Evolutionary conservation across 1,139 yeast species (phyloP).

Genomic region (Lodderomyces oxycetoniae): DNA sequence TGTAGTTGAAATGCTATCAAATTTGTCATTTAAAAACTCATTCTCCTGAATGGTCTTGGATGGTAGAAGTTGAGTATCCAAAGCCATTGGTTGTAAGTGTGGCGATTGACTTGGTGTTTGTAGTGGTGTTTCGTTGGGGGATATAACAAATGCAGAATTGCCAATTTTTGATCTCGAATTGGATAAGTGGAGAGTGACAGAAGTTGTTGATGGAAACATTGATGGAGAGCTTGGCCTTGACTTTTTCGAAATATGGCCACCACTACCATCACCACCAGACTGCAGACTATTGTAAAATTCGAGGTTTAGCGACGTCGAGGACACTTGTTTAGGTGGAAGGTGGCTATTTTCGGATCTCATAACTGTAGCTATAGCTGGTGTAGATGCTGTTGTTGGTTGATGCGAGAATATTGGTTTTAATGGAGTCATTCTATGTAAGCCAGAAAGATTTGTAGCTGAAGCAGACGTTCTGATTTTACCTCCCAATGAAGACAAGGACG

Average conservation of each 20-base stretch:
- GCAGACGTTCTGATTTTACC: slow-evolving; percentile 18
- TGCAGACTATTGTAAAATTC: slow-evolving; percentile 22
- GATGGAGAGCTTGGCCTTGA: slow-evolving; percentile 42
- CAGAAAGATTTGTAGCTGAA: slow-evolving; percentile 20
- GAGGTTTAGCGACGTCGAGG: slow-evolving; percentile 24
- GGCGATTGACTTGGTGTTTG: slow-evolving; percentile 45
- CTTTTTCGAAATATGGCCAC: slow-evolving; percentile 23
- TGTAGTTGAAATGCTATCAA: slow-evolving; percentile 33
- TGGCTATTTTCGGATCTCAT: slow-evolving; percentile 4
- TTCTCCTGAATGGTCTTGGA: slow-evolving; percentile 15
- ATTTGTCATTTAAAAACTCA: slow-evolving; percentile 15
- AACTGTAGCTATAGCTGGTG: slow-evolving; percentile 7
- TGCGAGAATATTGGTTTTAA: slow-evolving; percentile 21
- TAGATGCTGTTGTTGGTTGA: neutral
- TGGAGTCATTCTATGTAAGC: slow-evolving; percentile 39
- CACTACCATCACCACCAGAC: slow-evolving; percentile 4
- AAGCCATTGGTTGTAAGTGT: slow-evolving; percentile 24
- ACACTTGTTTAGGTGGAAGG: slow-evolving; percentile 12
- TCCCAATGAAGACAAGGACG: slow-evolving; percentile 25
- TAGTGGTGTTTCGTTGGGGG: slow-evolving; percentile 18
- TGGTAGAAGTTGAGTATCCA: slow-evolving; percentile 12
- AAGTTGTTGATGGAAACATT: slow-evolving; percentile 7
- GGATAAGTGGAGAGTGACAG: slow-evolving; percentile 3
- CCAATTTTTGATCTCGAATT: slow-evolving; percentile 5
- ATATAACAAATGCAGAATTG: slow-evolving; percentile 14